These are phyloP conservation scores for Hypoxylon cercidicola DNA, from an alignment of 495 filamentous ascomycete genomes.

Conservation along the genomic window DNA sequence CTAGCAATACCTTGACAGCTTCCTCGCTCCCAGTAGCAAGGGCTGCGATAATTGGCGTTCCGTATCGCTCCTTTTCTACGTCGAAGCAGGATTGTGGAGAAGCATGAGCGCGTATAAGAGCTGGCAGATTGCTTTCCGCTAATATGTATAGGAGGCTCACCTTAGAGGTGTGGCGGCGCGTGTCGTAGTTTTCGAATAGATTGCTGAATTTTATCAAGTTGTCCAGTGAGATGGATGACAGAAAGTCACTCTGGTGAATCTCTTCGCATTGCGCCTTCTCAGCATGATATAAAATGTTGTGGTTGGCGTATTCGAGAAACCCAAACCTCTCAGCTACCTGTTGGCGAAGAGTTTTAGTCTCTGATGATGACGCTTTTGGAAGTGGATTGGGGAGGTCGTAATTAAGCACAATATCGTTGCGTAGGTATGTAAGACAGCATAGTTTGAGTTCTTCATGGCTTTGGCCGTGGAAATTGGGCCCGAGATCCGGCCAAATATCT, in stretches of 20 bases:
- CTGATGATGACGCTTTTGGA: slow-evolving; percentile 24
- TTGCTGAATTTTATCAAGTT: slow-evolving; percentile 56
- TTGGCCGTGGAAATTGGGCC: slow-evolving; percentile 37
- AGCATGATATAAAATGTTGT: slow-evolving; percentile 58
- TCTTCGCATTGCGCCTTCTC: slow-evolving; percentile 46
- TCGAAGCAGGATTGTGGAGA: slow-evolving; percentile 38
- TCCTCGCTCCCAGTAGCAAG: slow-evolving; percentile 43
- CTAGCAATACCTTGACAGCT: slow-evolving; percentile 46
- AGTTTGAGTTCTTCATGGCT: slow-evolving; percentile 51
- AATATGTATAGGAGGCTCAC: slow-evolving; percentile 60
- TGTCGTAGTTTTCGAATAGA: slow-evolving; percentile 23
- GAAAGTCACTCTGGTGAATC: slow-evolving; percentile 52
- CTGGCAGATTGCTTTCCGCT: slow-evolving; percentile 52
- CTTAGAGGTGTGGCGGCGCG: slow-evolving; percentile 45
- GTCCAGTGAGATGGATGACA: slow-evolving; percentile 45
- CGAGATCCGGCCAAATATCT: slow-evolving; percentile 34
- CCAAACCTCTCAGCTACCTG: slow-evolving; percentile 45
- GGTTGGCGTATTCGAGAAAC: slow-evolving; percentile 59
- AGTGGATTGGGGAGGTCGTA: slow-evolving; percentile 28
- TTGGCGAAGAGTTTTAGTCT: slow-evolving; percentile 35
- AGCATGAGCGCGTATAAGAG: slow-evolving; percentile 50
- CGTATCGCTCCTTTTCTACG: slow-evolving; percentile 50
- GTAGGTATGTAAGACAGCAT: slow-evolving; percentile 47
- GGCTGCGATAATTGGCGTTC: slow-evolving; percentile 58
- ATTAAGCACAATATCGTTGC: slow-evolving; percentile 33